A percentile compares a stretch with the other conserved stretches of the same genome.
Evolutionary conservation across 768 basidiomycete species (phyloP).

Genomic region (Agaricus blazei): DNA sequence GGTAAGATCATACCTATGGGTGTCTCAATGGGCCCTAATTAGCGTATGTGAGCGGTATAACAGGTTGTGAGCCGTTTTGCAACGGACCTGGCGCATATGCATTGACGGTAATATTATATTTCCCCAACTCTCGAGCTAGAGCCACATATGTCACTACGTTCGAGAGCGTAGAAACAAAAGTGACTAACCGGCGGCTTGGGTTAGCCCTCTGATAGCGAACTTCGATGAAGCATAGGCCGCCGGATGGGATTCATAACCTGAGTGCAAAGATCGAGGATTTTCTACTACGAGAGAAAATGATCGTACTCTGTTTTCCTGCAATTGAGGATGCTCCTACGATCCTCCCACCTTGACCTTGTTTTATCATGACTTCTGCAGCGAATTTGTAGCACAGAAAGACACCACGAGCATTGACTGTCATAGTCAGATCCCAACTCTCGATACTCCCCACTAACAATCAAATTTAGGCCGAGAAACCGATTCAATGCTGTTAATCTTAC

Average conservation of each 20-base stretch:
- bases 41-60: background rate
- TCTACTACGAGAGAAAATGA: background rate
- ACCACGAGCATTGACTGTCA: slow-evolving; percentile 52
- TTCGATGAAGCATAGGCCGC: slow-evolving; percentile 30
- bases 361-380: slow-evolving; percentile 57
- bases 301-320: slow-evolving; percentile 22
- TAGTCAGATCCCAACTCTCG: slow-evolving; percentile 34
- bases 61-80: background rate
- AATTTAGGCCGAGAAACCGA: background rate
- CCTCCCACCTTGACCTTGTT: slow-evolving; percentile 47
- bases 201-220: slow-evolving; percentile 35
- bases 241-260: background rate
- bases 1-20: background rate
- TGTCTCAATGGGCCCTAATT: background rate
- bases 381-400: slow-evolving; percentile 60
- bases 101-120: slow-evolving; percentile 38
- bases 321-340: slow-evolving; percentile 44
- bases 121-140: slow-evolving; percentile 32
- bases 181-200: slow-evolving; percentile 31
- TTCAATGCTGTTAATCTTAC: background rate
- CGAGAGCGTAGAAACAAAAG: background rate
- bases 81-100: slow-evolving; percentile 33
- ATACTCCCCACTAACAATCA: slow-evolving; percentile 20
- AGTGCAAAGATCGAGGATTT: background rate
- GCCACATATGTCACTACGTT: background rate